Base-by-base conservation (phyloP, 345 rosid species). In the Eucalyptus tenuipes region DNA sequence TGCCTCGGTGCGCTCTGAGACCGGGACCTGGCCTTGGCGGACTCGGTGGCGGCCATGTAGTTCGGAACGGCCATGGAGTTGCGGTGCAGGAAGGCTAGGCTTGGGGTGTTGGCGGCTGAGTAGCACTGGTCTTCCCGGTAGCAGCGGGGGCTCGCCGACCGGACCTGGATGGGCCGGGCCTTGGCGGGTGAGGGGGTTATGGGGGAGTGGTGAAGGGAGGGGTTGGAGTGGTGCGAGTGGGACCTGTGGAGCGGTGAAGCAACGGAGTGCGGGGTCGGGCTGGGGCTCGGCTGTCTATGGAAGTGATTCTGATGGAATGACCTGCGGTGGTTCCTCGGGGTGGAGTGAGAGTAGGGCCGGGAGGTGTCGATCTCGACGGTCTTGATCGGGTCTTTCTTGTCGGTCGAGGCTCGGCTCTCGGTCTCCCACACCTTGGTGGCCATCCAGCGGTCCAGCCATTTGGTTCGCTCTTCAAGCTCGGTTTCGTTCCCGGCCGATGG, bases 391-490 rank as follows among this genome's bases (percentile, higher is more conserved):
- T 94, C 94, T 88, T 91, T 93, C 89, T 53, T 90, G 79, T 94
- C 95, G 48, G 89, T 90, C 81, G 95, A 94, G 55, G 91, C 89
- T 88, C 93, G 90, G 79, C 90, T 87, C 49, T 88, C 92, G n/a
- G 86, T 90, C 55, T 95, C 97, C 96, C 95, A 94, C 89, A 91
- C 95, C 93, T 95, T 96, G 37, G 98, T 89, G 7, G 96, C 97
- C 97, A 94, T 96, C 98, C 98, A 96, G 37, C 94, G 94, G 53
- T 96, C 95, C 33, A 97, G 95, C 99, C 99, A 97, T 87, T 92
- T 91, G 12, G 93, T 90, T 93, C 95, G 93, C 49, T 93, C 92
- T 31, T 93, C 93, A 86, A 64, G 40, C 86, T 94, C 96, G 57
- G 57, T 59, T 45, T 94, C 96, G 7, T 94, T 94, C 47, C 96